Evolutionary conservation across 2,329 filamentous ascomycete species (phyloP).

Genomic region (Botryotinia narcissicola): DNA sequence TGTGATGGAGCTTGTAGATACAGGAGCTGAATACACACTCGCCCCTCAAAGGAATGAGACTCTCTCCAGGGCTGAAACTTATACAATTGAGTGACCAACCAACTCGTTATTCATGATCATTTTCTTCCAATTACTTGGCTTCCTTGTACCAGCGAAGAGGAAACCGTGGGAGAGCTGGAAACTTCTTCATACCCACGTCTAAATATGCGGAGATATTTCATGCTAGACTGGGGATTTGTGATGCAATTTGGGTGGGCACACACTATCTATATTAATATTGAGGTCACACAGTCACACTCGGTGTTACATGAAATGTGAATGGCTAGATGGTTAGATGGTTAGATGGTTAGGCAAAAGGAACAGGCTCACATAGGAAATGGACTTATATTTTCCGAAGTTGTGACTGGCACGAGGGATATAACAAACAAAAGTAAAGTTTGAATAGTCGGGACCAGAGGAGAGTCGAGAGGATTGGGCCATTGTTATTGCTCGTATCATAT

Average conservation of each 20-base stretch:
- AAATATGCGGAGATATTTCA: neutral
- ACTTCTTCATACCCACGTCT: neutral
- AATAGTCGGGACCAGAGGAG: neutral
- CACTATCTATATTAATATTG: neutral
- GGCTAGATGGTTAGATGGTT: neutral
- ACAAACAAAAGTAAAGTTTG: neutral
- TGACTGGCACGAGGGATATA: neutral
- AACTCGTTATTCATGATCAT: neutral
- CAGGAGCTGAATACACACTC: neutral
- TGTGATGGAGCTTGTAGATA: neutral
- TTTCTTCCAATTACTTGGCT: neutral
- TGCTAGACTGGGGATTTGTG: neutral
- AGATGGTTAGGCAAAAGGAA: neutral
- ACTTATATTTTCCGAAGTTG: neutral
- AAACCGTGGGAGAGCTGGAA: conserved; percentile 3
- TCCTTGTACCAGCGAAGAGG: neutral
- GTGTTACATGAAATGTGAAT: neutral
- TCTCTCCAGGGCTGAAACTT: conserved; percentile 10
- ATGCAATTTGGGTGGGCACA: conserved; percentile 5
- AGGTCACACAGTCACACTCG: conserved; percentile 3
- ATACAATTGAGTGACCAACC: neutral
- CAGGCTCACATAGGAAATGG: neutral
- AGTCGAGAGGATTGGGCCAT: neutral
- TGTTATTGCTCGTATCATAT: neutral
- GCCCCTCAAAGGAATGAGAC: conserved; percentile 10